phyloP scores from a whole-genome alignment of 768 basidiomycete genomes.

The Piloderma croceum region DNA sequence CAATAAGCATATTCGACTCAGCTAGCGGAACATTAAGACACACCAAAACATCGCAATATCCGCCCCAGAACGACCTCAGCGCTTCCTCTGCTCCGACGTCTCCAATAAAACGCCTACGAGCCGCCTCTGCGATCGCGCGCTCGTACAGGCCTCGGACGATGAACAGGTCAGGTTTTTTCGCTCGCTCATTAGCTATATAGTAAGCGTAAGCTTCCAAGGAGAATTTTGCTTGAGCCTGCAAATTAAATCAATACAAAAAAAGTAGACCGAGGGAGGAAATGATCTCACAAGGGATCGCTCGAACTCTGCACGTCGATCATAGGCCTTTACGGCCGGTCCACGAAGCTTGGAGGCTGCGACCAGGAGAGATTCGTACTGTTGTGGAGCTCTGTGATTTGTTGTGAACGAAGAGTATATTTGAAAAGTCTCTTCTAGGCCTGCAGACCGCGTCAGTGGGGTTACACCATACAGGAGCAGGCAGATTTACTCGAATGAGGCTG shows the following conservation, averaged over 20 bases:
- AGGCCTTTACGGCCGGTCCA: constrained; percentile 51
- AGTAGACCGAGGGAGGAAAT: neutral
- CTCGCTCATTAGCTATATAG: constrained; percentile 60
- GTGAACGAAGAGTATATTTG: constrained; percentile 88
- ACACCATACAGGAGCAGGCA: neutral
- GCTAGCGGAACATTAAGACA: constrained; percentile 14
- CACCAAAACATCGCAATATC: constrained; percentile 69
- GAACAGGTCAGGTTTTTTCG: constrained; percentile 53
- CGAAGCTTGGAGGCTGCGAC: constrained; percentile 74
- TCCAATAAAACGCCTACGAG: constrained; percentile 47
- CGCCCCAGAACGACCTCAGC: constrained; percentile 64
- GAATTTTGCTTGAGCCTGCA: constrained; percentile 30
- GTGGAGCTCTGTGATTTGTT: constrained; percentile 63
- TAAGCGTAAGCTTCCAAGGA: constrained; percentile 58
- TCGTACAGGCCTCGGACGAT: constrained; percentile 61
- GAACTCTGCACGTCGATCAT: constrained; percentile 55
- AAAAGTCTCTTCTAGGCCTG: constrained; percentile 77
- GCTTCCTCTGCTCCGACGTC: constrained; percentile 53
- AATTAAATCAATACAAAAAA: neutral
- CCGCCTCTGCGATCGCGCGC: constrained; percentile 70
- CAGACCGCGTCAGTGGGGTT: constrained; percentile 2
- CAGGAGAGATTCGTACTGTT: constrained; percentile 74
- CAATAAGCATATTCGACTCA: constrained; percentile 1
- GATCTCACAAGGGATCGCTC: constrained; percentile 56
- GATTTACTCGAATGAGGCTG: constrained; percentile 71